A percentile compares a stretch with the other conserved stretches of the same genome.
Evolutionary conservation across 352 stramenopile genomes (phyloP).

Genomic region (Globisporangium mamillatum): DNA sequence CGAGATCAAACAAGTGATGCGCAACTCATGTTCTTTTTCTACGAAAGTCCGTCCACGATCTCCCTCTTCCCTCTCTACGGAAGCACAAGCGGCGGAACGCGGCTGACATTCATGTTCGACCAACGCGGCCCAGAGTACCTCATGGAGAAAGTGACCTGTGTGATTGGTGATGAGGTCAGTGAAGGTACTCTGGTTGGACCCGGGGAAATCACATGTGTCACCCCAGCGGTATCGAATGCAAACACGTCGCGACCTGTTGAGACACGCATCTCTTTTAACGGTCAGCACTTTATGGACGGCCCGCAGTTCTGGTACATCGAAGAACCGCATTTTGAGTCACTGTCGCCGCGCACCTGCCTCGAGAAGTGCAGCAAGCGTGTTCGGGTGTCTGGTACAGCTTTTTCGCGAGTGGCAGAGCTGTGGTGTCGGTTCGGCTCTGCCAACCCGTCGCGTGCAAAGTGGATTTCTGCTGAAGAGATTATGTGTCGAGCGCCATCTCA

Average conservation of each 20-base stretch:
- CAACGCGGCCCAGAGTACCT: conserved; percentile 8
- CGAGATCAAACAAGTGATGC: conserved; percentile 28
- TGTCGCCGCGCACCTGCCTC: conserved; percentile 23
- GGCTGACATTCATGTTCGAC: conserved; percentile 25
- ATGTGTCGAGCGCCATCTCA: conserved; percentile 31
- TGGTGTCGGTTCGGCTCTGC: conserved; percentile 42
- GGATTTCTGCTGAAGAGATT: conserved; percentile 25
- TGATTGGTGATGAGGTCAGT: conserved; percentile 24
- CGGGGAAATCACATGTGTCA: conserved; percentile 11
- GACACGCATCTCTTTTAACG: conserved; percentile 33
- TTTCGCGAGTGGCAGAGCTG: conserved; percentile 37
- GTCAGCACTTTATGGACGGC: conserved; percentile 36
- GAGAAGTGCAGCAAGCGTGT: conserved; percentile 21
- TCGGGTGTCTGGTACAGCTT: conserved; percentile 20
- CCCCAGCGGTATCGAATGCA: conserved; percentile 3
- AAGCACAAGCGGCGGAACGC: conserved; percentile 25
- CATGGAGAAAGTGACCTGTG: conserved; percentile 14
- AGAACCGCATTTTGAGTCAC: conserved; percentile 23
- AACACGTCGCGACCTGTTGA: conserved; percentile 7
- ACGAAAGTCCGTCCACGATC: conserved; percentile 16
- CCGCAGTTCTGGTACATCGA: conserved; percentile 39
- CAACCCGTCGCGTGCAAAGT: conserved; percentile 19
- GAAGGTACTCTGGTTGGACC: conserved; percentile 5
- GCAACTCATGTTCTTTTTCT: conserved; percentile 30
- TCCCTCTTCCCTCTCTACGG: conserved; percentile 14